Evolutionary conservation across 768 basidiomycete species (phyloP).

Genomic region (Auriculariales sp.): DNA sequence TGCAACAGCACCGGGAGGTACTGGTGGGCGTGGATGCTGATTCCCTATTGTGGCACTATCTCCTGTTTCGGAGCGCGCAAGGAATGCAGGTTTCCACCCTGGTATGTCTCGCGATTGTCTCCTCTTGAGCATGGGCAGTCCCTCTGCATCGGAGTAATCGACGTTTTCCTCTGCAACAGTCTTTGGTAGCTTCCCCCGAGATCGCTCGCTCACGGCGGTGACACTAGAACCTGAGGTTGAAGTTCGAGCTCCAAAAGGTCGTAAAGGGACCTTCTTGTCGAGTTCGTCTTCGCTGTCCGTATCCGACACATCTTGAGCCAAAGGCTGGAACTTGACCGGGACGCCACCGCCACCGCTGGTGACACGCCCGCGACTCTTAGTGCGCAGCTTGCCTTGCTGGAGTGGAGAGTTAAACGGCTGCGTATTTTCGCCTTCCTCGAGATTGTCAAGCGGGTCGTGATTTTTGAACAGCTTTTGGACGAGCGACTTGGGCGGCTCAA

Average conservation of each 20-base stretch:
- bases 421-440: constrained; percentile 13
- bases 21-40: constrained; percentile 2
- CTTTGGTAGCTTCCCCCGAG: constrained; percentile 6
- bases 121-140: constrained; percentile 8
- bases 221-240: constrained; percentile 3
- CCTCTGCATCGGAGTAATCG: constrained; percentile 37
- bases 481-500: constrained; percentile 35
- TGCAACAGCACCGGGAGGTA: constrained; percentile 29
- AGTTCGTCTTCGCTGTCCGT: constrained; percentile 2
- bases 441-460: constrained; percentile 13
- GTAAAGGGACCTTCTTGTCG: constrained; percentile 3
- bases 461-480: constrained; percentile 35
- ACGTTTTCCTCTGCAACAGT: constrained; percentile 13
- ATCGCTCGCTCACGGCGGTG: constrained; percentile 7
- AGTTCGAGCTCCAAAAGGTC: background rate
- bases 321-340: constrained; percentile 7
- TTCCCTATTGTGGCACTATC: constrained; percentile 9
- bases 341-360: background rate
- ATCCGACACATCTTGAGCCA: constrained; percentile 4
- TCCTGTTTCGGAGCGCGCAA: constrained; percentile 19
- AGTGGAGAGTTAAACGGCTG: constrained; percentile 7
- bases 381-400: constrained; percentile 9
- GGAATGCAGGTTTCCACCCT: constrained; percentile 37
- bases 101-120: constrained; percentile 10
- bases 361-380: constrained; percentile 2